Evolutionary conservation across 1,284 basidiomycete species (phyloP), one percentile per base, ranked within the genome.

Genomic region (Farysia itapuensis): DNA sequence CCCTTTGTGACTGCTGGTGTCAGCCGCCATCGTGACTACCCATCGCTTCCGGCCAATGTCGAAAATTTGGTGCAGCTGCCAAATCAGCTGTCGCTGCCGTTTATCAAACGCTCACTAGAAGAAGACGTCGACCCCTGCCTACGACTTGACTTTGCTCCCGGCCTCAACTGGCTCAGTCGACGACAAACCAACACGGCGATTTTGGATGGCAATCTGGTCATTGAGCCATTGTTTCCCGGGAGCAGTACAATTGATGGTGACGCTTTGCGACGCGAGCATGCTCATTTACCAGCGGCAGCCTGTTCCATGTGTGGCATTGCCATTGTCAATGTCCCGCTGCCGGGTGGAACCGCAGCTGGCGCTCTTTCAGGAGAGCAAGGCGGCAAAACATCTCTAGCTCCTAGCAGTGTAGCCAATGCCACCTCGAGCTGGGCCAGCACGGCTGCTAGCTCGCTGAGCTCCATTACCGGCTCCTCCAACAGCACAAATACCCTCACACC

Each of bases 61-160:
- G 74, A 75, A 33, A 60, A 46, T 24, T 28, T 74, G 20, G 70
- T 76, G 6, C 49, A 57, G 19, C 64, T 78, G 7, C 72, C 79
- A 11, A 69, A 64, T 19, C 73, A 77, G 35, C 70, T 78, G 21
- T 83, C 85, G 1, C 82, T 92, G 35, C 87, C 93, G 0, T 96
- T 96, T 79, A 78, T 97, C 20, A 83, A 88, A 14, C 83, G 94
- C 24, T 79, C 92, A 16, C 78, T 88, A 20, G 81, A 82, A 4
- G 95, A 98, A 78, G 94, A 98, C 78, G 89, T 93, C 15, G 95
- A 98, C 63, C 90, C 94, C 0, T 90, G 91, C 0, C 80, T 97
- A 26, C 86, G 95, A 3, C 83, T 98, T 19, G 92, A 97, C 73
- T 79, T 90, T n/a, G 92, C 94, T 0, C 90, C 93, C 0, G 90